Conservation (phyloP, 2,329 filamentous ascomycete genomes). For the Scleromitrula shiraiana region DNA sequence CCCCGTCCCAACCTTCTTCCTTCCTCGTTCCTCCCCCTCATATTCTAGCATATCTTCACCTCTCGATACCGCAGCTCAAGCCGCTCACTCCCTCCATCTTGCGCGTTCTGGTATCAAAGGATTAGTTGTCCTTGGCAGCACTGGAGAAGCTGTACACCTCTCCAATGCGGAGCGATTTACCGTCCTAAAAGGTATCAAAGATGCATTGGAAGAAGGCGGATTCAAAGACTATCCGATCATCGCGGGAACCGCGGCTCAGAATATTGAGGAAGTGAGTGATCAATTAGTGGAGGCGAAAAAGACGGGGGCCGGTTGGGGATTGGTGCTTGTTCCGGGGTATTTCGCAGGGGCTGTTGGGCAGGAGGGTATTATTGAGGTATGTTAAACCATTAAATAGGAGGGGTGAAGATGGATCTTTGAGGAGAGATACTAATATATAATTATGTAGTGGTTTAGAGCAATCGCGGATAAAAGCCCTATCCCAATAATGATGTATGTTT, state of each 20-base stretch:
- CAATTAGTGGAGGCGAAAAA: slow-evolving; percentile 42
- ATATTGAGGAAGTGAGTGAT: slow-evolving; percentile 46
- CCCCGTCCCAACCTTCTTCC: slow-evolving; percentile 56
- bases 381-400: too few relatives aligned
- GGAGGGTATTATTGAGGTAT: slow-evolving; percentile 44
- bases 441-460: slow-evolving; percentile 4
- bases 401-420: too few relatives aligned
- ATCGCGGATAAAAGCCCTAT: slow-evolving; percentile 9
- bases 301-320: slow-evolving; percentile 53
- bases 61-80: slow-evolving; percentile 44
- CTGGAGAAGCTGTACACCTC: slow-evolving; percentile 56
- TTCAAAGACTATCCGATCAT: slow-evolving; percentile 53
- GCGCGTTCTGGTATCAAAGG: slow-evolving; percentile 51
- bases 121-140: slow-evolving; percentile 54
- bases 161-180: slow-evolving; percentile 47
- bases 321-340: slow-evolving; percentile 57
- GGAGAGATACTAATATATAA: slow-evolving; percentile 10
- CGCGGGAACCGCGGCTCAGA: slow-evolving; percentile 49
- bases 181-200: slow-evolving; percentile 45
- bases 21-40: slow-evolving; percentile 22
- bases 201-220: slow-evolving; percentile 45
- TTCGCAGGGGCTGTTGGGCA: slow-evolving; percentile 52
- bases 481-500: slow-evolving; percentile 7
- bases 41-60: slow-evolving; percentile 22
- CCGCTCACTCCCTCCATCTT: slow-evolving; percentile 50